These are phyloP conservation scores for Scytalidium sp. DNA, from an alignment of 2,329 filamentous ascomycete species.

Conservation along the genomic window DNA sequence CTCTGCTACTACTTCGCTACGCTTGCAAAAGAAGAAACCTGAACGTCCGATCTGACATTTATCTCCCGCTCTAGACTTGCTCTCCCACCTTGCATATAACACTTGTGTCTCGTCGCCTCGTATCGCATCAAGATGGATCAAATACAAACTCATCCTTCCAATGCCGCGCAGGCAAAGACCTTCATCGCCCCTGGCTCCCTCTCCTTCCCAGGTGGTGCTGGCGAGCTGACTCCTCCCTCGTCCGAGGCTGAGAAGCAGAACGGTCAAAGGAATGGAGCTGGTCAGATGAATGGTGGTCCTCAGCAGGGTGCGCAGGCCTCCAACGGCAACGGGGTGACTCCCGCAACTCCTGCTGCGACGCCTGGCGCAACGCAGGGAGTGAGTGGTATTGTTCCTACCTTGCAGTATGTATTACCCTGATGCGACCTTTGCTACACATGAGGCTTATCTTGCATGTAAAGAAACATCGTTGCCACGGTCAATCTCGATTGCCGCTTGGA, in stretches of 20 bases:
- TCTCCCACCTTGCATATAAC: slow-evolving; percentile 13
- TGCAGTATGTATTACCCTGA: slow-evolving; percentile 82
- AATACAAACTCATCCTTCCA: slow-evolving; percentile 88
- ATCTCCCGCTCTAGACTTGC: slow-evolving; percentile 19
- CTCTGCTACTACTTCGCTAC: slow-evolving; percentile 4
- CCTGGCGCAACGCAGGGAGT: slow-evolving; percentile 77
- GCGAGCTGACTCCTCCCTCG: slow-evolving; percentile 78
- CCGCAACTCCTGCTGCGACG: slow-evolving; percentile 87
- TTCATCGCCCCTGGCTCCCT: slow-evolving; percentile 91
- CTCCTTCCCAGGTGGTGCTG: slow-evolving; percentile 82
- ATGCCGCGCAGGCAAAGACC: slow-evolving; percentile 88
- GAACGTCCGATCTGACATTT: slow-evolving; percentile 18
- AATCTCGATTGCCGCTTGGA: slow-evolving; percentile 97
- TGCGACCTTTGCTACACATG: slow-evolving; percentile 32
- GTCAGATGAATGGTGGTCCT: slow-evolving; percentile 43
- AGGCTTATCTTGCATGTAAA: slow-evolving; percentile 58
- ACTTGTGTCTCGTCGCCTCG: slow-evolving; percentile 13
- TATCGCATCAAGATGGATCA: slow-evolving; percentile 63
- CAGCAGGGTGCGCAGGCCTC: slow-evolving; percentile 57
- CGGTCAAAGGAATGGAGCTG: slow-evolving; percentile 46
- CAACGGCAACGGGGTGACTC: slow-evolving; percentile 77
- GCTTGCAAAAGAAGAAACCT: neutral
- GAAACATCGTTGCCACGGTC: slow-evolving; percentile 98
- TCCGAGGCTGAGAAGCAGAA: slow-evolving; percentile 64
- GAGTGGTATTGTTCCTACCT: slow-evolving; percentile 85